Conservation (phyloP, 2,329 filamentous ascomycete genomes). For the Magnaporthales sp. region DNA sequence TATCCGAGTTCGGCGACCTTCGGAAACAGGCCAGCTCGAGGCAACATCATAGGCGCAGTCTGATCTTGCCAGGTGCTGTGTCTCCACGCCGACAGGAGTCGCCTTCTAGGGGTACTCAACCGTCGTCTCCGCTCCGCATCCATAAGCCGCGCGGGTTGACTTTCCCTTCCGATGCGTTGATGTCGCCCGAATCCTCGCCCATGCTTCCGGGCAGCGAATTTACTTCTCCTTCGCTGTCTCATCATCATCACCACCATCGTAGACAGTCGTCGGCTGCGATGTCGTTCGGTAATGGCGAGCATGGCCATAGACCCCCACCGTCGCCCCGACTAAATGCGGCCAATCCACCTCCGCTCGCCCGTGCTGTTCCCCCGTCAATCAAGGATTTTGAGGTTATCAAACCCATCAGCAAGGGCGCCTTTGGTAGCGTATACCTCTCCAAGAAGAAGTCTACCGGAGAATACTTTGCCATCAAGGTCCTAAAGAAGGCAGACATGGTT, state of each 20-base stretch:
- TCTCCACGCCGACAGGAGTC: constrained; percentile 84
- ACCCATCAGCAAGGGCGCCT: constrained; percentile 96
- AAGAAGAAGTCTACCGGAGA: constrained; percentile 99
- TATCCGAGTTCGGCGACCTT: constrained; percentile 73
- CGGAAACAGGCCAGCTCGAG: constrained; percentile 68
- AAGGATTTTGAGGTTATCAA: constrained; percentile 99
- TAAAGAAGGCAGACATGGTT: constrained; percentile 99
- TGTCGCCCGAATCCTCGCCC: constrained; percentile 84
- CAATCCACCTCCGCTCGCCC: constrained; percentile 70
- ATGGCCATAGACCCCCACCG: constrained; percentile 56
- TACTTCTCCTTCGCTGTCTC: constrained; percentile 48
- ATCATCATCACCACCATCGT: constrained; percentile 61
- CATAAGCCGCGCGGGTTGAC: constrained; percentile 64
- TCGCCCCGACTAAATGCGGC: constrained; percentile 76
- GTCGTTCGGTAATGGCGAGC: constrained; percentile 38
- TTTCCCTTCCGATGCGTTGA: constrained; percentile 53
- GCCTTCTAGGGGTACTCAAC: constrained; percentile 56
- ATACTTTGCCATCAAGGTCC: constrained; percentile 96
- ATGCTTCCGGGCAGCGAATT: constrained; percentile 78
- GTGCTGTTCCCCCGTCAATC: constrained; percentile 88
- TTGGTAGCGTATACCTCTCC: constrained; percentile 93
- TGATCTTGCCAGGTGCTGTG: constrained; percentile 69
- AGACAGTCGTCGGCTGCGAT: constrained; percentile 87
- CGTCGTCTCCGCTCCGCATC: constrained; percentile 79
- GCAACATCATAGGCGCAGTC: constrained; percentile 78